These are phyloP conservation scores for Phytophthora ohioensis DNA, from an alignment of 352 stramenopile genomes.

Conservation along the genomic window DNA sequence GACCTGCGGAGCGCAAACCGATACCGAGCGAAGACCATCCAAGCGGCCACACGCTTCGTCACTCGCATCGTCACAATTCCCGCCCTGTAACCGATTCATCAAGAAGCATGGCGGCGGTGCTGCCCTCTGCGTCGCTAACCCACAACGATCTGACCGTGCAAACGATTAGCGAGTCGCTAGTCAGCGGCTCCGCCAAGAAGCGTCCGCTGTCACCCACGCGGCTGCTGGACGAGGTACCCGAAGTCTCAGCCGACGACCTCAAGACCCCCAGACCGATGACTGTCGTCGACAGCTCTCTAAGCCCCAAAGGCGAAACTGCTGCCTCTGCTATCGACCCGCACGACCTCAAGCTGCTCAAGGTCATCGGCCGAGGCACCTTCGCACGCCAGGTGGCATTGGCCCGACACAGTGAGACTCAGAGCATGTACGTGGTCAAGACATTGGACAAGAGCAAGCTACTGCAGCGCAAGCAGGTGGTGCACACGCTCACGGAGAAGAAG, in stretches of 20 bases:
- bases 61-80: slow-evolving; percentile 28
- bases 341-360: slow-evolving; percentile 82
- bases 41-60: slow-evolving; percentile 11
- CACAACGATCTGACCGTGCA: slow-evolving; percentile 23
- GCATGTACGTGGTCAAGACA: slow-evolving; percentile 84
- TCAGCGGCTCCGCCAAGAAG: slow-evolving; percentile 32
- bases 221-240: slow-evolving; percentile 32
- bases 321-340: slow-evolving; percentile 55
- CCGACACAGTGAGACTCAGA: slow-evolving; percentile 56
- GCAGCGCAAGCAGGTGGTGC: slow-evolving; percentile 77
- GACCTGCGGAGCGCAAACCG: slow-evolving; percentile 22
- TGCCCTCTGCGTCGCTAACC: slow-evolving; percentile 22
- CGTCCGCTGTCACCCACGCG: slow-evolving; percentile 37
- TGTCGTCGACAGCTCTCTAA: slow-evolving; percentile 11
- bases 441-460: slow-evolving; percentile 81
- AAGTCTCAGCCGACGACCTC: slow-evolving; percentile 34
- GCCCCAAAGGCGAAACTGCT: slow-evolving; percentile 20
- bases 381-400: slow-evolving; percentile 84
- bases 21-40: slow-evolving; percentile 19
- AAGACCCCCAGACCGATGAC: slow-evolving; percentile 32
- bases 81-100: not conserved
- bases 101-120: slow-evolving; percentile 40
- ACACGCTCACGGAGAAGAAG: slow-evolving; percentile 85
- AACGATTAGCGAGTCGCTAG: slow-evolving; percentile 16
- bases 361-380: slow-evolving; percentile 88